Evolutionary conservation across 1,284 basidiomycete species (phyloP).

Genomic region (Sporisorium graminicola): DNA sequence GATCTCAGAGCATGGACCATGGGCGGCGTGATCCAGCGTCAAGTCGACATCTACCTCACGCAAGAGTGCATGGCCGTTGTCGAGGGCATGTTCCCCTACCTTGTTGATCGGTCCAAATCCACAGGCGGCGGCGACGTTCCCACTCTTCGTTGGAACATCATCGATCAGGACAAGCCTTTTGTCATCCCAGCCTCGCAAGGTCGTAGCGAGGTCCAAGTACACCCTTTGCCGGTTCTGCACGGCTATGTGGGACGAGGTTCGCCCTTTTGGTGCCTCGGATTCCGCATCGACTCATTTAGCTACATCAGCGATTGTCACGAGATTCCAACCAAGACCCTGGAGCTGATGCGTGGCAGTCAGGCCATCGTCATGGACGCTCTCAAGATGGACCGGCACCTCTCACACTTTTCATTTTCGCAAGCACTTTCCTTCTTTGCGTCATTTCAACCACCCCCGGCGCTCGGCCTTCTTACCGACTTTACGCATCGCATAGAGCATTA

Average conservation of each 20-base stretch:
- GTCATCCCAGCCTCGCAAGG: constrained; percentile 24
- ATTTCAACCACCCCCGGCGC: constrained; percentile 31
- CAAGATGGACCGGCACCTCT: constrained; percentile 60
- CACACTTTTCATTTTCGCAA: constrained; percentile 64
- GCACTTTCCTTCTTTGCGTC: constrained; percentile 49
- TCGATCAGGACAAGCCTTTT: constrained; percentile 51
- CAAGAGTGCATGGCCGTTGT: constrained; percentile 58
- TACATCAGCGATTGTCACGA: constrained; percentile 65
- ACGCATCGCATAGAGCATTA: constrained; percentile 63
- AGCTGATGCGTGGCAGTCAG: constrained; percentile 51
- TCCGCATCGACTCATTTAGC: constrained; percentile 63
- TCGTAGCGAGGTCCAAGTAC: constrained; percentile 29
- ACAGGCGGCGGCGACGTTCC: constrained; percentile 66
- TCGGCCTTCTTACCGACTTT: constrained; percentile 63
- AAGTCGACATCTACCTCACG: constrained; percentile 64
- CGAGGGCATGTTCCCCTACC: constrained; percentile 61
- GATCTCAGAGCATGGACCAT: constrained; percentile 67
- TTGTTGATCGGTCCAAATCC: constrained; percentile 56
- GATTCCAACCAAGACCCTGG: constrained; percentile 48
- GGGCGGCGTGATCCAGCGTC: constrained; percentile 54
- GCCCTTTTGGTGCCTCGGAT: constrained; percentile 64
- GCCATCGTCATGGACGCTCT: constrained; percentile 62
- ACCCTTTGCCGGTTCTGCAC: constrained; percentile 60
- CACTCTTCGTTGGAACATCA: constrained; percentile 64
- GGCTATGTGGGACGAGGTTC: constrained; percentile 43